A percentile compares a stretch with the other conserved stretches of the same genome.
Evolutionary conservation across 148 eudicot species (phyloP).

Genomic region (Rhododendron molle): DNA sequence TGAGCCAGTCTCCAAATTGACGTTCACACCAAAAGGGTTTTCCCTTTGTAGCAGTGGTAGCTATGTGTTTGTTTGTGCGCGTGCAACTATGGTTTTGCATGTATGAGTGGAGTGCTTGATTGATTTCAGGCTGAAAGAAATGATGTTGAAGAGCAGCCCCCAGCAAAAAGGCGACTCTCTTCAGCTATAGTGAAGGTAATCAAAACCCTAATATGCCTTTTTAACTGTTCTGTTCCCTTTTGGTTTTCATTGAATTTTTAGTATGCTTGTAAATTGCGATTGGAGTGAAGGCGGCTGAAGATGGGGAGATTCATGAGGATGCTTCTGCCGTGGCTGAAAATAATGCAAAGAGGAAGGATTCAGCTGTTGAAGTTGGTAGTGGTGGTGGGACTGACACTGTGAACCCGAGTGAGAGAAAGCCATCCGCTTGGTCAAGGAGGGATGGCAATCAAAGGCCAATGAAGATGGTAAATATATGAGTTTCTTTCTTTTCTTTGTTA

Average conservation of each 20-base stretch:
- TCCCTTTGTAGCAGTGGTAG: not conserved
- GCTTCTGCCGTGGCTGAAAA: constrained; percentile 27
- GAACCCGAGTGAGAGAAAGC: constrained; percentile 37
- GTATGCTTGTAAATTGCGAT: constrained; percentile 2
- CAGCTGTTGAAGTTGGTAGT: constrained; percentile 15
- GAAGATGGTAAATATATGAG: constrained; percentile 34
- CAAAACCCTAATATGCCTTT: not conserved
- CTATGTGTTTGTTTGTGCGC: not conserved
- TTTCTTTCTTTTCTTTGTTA: not conserved
- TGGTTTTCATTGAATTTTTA: not conserved
- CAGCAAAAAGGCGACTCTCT: constrained; percentile 71
- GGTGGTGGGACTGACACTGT: constrained; percentile 9
- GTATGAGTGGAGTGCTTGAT: constrained; percentile 7
- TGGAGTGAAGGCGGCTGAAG: constrained; percentile 67
- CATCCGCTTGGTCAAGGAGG: constrained; percentile 35
- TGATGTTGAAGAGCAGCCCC: constrained; percentile 62
- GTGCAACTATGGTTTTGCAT: not conserved
- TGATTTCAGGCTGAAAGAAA: constrained; percentile 63
- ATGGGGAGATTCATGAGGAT: constrained; percentile 56
- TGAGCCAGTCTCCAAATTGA: too few relatives aligned
- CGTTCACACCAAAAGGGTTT: too few relatives aligned
- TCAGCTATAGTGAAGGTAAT: constrained; percentile 87
- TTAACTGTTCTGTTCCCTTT: not conserved
- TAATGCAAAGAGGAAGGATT: constrained; percentile 35
- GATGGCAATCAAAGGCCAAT: constrained; percentile 43